These are phyloP conservation scores for Epicoccum nigrum DNA, from an alignment of 2,329 filamentous ascomycete genomes.

Conservation along the genomic window DNA sequence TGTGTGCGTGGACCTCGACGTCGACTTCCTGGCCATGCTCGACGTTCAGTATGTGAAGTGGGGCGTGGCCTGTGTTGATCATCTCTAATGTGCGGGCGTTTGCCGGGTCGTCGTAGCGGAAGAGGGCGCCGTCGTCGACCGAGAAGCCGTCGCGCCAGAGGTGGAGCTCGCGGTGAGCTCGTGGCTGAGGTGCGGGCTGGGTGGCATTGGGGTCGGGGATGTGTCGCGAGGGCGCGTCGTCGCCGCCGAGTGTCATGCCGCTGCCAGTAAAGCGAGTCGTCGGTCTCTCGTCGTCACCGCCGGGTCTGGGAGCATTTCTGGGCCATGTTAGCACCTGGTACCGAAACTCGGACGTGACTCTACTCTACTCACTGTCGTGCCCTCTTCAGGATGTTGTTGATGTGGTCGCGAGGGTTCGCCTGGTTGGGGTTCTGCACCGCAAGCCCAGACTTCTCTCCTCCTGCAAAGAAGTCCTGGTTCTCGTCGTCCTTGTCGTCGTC, in stretches of 20 bases:
- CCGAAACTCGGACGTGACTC: neutral
- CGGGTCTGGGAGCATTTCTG: slow-evolving; percentile 67
- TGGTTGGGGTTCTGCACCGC: slow-evolving; percentile 70
- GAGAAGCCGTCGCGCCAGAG: slow-evolving; percentile 87
- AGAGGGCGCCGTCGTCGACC: slow-evolving; percentile 79
- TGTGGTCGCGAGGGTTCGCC: slow-evolving; percentile 55
- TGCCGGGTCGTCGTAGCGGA: slow-evolving; percentile 77
- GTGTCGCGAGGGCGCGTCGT: slow-evolving; percentile 71
- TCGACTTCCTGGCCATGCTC: slow-evolving; percentile 76
- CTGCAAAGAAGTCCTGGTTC: slow-evolving; percentile 75
- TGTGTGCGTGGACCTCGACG: slow-evolving; percentile 75
- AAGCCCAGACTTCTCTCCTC: slow-evolving; percentile 82
- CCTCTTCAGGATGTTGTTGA: slow-evolving; percentile 57
- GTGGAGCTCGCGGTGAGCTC: slow-evolving; percentile 73
- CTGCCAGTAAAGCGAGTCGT: slow-evolving; percentile 68
- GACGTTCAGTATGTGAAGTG: slow-evolving; percentile 79
- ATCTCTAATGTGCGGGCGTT: slow-evolving; percentile 75
- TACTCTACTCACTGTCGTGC: slow-evolving; percentile 50
- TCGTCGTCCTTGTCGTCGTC: slow-evolving; percentile 66
- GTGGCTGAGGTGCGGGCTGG: slow-evolving; percentile 50
- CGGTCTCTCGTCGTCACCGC: slow-evolving; percentile 58
- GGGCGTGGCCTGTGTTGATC: slow-evolving; percentile 78
- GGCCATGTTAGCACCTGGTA: slow-evolving; percentile 30
- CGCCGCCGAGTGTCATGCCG: slow-evolving; percentile 78
- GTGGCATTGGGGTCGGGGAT: slow-evolving; percentile 65